Conservation (phyloP, 2,329 filamentous ascomycete genomes). For the Truncatella angustata region DNA sequence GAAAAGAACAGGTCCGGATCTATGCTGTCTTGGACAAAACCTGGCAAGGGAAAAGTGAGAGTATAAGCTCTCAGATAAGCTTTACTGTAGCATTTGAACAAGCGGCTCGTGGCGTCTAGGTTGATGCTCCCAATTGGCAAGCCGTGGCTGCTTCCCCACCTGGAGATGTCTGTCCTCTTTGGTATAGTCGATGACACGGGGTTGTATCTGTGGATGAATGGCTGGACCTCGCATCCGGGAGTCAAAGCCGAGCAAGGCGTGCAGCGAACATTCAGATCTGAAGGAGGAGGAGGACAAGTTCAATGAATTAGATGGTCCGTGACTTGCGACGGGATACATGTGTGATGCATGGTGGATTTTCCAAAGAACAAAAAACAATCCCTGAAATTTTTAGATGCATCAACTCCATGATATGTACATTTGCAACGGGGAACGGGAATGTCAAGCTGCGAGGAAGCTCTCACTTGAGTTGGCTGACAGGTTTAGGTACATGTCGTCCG, state of each 20-base stretch:
- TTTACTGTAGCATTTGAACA: neutral
- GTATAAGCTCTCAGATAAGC: neutral
- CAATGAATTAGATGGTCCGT: neutral
- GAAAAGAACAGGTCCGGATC: neutral
- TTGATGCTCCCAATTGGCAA: neutral
- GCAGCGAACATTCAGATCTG: no score
- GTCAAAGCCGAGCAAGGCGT: no score
- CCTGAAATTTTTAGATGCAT: no score
- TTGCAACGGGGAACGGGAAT: no score
- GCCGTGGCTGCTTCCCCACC: slow-evolving; percentile 1
- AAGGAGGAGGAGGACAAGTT: no score
- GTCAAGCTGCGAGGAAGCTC: no score
- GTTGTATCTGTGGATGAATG: neutral
- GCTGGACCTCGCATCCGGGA: no score
- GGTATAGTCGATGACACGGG: neutral
- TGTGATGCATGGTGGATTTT: neutral
- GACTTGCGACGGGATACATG: neutral
- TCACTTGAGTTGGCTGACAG: slow-evolving; percentile 1
- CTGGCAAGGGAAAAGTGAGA: neutral
- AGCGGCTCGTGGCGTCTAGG: neutral
- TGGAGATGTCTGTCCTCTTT: neutral
- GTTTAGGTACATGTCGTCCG: neutral
- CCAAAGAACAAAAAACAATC: no score
- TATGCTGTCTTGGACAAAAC: neutral
- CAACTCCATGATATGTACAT: neutral